Evolutionary conservation across 228 moss, liverwort and hornwort species (phyloP).

Genomic region (Sphagnum magellanicum): DNA sequence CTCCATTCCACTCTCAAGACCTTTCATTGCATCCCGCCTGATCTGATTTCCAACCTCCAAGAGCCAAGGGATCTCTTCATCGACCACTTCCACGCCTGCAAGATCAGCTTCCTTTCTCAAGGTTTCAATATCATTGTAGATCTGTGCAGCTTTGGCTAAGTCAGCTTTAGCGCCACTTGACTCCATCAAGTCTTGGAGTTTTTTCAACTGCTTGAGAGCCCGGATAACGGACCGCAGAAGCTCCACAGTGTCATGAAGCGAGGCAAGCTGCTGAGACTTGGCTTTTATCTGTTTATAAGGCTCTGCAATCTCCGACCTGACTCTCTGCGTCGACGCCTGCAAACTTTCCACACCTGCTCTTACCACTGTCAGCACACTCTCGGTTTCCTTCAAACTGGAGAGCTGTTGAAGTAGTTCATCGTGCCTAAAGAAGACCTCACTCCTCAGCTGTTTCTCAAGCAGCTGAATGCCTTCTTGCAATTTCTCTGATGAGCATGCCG

Average conservation of each 20-base stretch:
- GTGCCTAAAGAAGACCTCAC: slow-evolving; percentile 81
- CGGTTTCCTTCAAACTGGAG: slow-evolving; percentile 92
- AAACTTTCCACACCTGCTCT: slow-evolving; percentile 81
- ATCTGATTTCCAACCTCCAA: slow-evolving; percentile 76
- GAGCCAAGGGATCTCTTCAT: slow-evolving; percentile 77
- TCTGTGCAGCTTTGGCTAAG: slow-evolving; percentile 87
- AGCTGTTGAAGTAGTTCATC: slow-evolving; percentile 88
- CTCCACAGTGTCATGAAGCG: slow-evolving; percentile 87
- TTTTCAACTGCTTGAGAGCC: slow-evolving; percentile 77
- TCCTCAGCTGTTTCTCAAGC: slow-evolving; percentile 89
- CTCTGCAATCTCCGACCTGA: slow-evolving; percentile 93
- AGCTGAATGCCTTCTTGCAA: slow-evolving; percentile 85
- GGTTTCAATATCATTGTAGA: slow-evolving; percentile 81
- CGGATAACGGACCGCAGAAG: slow-evolving; percentile 85
- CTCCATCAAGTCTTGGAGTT: slow-evolving; percentile 83
- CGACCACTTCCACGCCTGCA: slow-evolving; percentile 74
- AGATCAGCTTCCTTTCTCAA: slow-evolving; percentile 77
- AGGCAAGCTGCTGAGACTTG: slow-evolving; percentile 81
- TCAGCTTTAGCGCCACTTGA: slow-evolving; percentile 62
- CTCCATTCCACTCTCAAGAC: slow-evolving; percentile 90
- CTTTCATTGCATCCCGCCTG: slow-evolving; percentile 80
- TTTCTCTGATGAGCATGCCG: slow-evolving; percentile 89
- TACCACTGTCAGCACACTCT: slow-evolving; percentile 85
- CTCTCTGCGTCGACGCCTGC: slow-evolving; percentile 86
- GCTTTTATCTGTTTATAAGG: slow-evolving; percentile 90